Conservation (phyloP, 2,329 filamentous ascomycete species). For the Cordyceps cicadae region DNA sequence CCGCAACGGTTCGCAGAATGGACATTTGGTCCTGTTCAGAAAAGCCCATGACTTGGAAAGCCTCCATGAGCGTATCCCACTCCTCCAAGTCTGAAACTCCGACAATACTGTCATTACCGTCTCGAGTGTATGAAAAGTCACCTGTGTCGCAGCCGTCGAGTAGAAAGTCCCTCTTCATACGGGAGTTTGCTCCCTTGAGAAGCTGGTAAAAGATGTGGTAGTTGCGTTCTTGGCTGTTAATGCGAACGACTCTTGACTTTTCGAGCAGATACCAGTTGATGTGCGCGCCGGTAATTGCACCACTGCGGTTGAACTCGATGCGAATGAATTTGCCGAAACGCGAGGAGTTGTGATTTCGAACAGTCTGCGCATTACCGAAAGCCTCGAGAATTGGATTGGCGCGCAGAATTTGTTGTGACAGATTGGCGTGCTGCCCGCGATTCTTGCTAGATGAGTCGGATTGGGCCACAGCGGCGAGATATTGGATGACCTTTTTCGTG, state of each 20-base stretch:
- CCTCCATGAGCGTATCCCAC: slow-evolving; percentile 84
- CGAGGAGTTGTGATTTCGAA: slow-evolving; percentile 97
- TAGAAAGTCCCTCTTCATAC: slow-evolving; percentile 68
- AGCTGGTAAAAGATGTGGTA: slow-evolving; percentile 98
- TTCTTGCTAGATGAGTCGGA: slow-evolving; percentile 62
- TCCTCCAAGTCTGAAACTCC: slow-evolving; percentile 87
- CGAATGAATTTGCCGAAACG: slow-evolving; percentile 98
- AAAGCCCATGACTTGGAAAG: slow-evolving; percentile 92
- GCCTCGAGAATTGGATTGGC: slow-evolving; percentile 97
- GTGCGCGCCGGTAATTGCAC: slow-evolving; percentile 88
- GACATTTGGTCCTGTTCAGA: slow-evolving; percentile 72
- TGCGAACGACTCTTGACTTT: slow-evolving; percentile 90
- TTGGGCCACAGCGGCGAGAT: slow-evolving; percentile 87
- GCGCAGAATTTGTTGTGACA: slow-evolving; percentile 91
- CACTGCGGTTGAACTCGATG: slow-evolving; percentile 82
- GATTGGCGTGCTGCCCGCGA: slow-evolving; percentile 62
- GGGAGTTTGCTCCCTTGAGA: slow-evolving; percentile 68
- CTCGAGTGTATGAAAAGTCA: slow-evolving; percentile 84
- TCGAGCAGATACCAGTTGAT: slow-evolving; percentile 98
- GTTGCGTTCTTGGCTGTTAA: slow-evolving; percentile 82
- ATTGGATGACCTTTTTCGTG: slow-evolving; percentile 99
- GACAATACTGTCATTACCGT: slow-evolving; percentile 83
- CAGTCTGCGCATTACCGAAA: slow-evolving; percentile 96
- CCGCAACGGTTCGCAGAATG: slow-evolving; percentile 80
- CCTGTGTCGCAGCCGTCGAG: slow-evolving; percentile 68